Conservation (phyloP, 129 eudicot genomes). For the Flaveria brownii region DNA sequence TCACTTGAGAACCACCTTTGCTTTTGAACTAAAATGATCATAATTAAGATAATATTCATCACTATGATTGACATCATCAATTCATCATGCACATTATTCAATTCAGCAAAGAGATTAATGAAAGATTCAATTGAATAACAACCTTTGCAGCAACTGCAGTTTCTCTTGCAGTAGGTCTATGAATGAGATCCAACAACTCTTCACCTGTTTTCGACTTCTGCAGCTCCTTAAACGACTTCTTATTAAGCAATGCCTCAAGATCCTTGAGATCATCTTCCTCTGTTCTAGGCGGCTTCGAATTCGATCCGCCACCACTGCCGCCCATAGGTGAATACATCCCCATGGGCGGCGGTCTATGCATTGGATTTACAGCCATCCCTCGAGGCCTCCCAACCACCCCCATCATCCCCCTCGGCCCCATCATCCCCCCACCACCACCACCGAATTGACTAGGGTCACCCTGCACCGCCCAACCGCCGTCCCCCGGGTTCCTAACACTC, state of each 20-base stretch:
- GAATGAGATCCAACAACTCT: constrained; percentile 87
- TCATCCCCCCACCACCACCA: constrained; percentile 43
- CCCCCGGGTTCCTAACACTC: constrained; percentile 43
- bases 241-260: constrained; percentile 82
- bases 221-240: constrained; percentile 78
- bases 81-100: background rate
- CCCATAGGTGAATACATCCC: constrained; percentile 48
- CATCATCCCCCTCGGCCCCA: constrained; percentile 62
- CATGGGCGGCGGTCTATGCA: constrained; percentile 60
- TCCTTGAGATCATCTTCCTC: constrained; percentile 96
- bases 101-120: background rate
- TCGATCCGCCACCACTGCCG: constrained; percentile 26
- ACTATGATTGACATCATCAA: background rate
- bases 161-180: constrained; percentile 93
- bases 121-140: background rate
- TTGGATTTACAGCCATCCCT: constrained; percentile 68
- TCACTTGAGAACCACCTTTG: constrained; percentile 95
- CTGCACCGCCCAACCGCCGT: constrained; percentile 57
- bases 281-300: constrained; percentile 59
- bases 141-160: constrained; percentile 95
- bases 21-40: constrained; percentile 68
- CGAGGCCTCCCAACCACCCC: constrained; percentile 65
- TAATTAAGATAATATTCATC: background rate
- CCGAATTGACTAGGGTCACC: constrained; percentile 41
- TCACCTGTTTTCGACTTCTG: constrained; percentile 97